Evolutionary conservation across 73 alveolate genomes (phyloP).

Genomic region (Paramecium sonneborni): DNA sequence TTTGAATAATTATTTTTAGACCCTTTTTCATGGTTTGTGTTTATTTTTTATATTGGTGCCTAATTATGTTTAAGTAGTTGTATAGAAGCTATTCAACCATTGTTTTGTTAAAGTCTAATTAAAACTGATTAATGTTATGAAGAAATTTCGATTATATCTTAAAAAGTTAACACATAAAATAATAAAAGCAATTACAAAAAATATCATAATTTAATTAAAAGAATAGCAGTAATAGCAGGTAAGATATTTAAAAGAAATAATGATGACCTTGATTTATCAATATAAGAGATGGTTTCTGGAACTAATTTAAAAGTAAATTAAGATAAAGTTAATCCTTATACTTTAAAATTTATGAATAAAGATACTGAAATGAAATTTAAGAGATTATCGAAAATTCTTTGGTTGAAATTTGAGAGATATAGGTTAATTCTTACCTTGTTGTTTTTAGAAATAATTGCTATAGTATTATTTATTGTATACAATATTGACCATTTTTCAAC

Average conservation of each 20-base stretch:
- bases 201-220: slow-evolving; percentile 45
- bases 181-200: not conserved
- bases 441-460: not conserved
- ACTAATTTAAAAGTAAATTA: slow-evolving; percentile 19
- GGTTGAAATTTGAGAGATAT: not conserved
- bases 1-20: not conserved
- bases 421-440: not conserved
- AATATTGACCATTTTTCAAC: not conserved
- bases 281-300: slow-evolving; percentile 46
- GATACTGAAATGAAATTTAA: slow-evolving; percentile 44
- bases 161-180: not conserved
- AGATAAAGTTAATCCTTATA: slow-evolving; percentile 11
- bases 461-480: not conserved
- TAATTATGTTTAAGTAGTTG: slow-evolving; percentile 4
- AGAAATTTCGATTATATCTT: not conserved
- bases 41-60: not conserved
- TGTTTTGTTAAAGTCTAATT: not conserved
- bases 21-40: not conserved
- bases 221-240: slow-evolving; percentile 41
- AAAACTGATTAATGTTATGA: not conserved
- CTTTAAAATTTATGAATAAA: slow-evolving; percentile 31
- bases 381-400: slow-evolving; percentile 17
- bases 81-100: slow-evolving; percentile 14
- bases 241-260: slow-evolving; percentile 11
- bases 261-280: slow-evolving; percentile 20